phyloP scores from a whole-genome alignment of 2,329 filamentous ascomycete species.

The Aspergillus nomiae region DNA sequence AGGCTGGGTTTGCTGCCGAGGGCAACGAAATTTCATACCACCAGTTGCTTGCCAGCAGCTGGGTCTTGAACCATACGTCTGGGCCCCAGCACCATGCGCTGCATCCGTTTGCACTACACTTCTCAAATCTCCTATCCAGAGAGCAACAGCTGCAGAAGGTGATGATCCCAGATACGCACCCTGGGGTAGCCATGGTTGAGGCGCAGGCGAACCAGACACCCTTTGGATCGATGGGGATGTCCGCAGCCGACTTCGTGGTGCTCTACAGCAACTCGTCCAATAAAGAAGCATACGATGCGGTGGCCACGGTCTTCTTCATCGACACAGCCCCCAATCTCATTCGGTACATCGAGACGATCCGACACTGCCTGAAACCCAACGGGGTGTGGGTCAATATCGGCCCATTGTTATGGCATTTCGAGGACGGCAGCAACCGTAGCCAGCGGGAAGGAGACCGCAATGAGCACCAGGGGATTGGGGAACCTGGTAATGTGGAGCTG shows the following conservation, averaged over 20 bases:
- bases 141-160: conserved; percentile 74
- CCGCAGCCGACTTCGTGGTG: conserved; percentile 88
- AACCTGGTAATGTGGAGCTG: conserved; percentile 88
- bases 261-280: conserved; percentile 71
- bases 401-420: conserved; percentile 93
- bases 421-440: conserved; percentile 54
- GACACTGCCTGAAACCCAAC: conserved; percentile 72
- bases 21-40: conserved; percentile 98
- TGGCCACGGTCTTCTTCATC: conserved; percentile 91
- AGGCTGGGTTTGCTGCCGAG: conserved; percentile 71
- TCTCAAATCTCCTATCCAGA: conserved; percentile 80
- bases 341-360: conserved; percentile 82
- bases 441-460: conserved; percentile 19
- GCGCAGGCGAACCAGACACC: conserved; percentile 31
- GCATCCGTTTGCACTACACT: conserved; percentile 82
- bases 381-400: conserved; percentile 89
- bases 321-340: conserved; percentile 95
- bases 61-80: conserved; percentile 56
- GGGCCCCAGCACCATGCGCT: conserved; percentile 67
- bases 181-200: conserved; percentile 57
- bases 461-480: conserved; percentile 67
- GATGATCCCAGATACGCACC: conserved; percentile 78
- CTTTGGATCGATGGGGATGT: conserved; percentile 82
- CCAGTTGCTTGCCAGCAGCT: conserved; percentile 81
- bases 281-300: conserved; percentile 70